Evolutionary conservation across 257 asterid species (phyloP).

Genomic region (Asclepias syriaca): DNA sequence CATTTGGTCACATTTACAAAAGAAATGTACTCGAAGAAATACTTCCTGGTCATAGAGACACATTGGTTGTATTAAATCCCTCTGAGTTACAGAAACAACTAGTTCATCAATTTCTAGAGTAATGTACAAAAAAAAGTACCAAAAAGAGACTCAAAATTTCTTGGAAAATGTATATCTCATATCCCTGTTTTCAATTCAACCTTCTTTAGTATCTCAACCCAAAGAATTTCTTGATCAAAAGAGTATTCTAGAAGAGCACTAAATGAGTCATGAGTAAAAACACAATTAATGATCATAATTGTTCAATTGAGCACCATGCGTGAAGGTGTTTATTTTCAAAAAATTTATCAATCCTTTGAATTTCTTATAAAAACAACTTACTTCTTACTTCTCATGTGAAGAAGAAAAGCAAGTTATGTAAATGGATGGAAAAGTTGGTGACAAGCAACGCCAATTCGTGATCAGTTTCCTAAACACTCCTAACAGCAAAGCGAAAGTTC

Average conservation of each 20-base stretch:
- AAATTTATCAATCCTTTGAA: constrained; percentile 41
- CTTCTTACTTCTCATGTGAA: constrained; percentile 36
- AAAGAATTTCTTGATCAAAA: constrained; percentile 22
- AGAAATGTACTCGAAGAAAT: constrained; percentile 45
- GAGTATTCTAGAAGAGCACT: constrained; percentile 16
- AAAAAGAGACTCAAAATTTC: not conserved
- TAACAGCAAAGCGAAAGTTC: constrained; percentile 40
- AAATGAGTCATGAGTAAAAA: constrained; percentile 40
- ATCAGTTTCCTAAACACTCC: constrained; percentile 47
- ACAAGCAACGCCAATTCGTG: constrained; percentile 40
- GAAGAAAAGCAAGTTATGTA: constrained; percentile 56
- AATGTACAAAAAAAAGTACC: not conserved
- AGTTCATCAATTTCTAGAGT: constrained; percentile 11
- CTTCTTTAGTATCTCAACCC: constrained; percentile 38
- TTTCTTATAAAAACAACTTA: constrained; percentile 37
- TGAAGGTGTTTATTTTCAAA: constrained; percentile 53
- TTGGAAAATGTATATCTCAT: constrained; percentile 35
- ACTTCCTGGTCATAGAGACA: constrained; percentile 60
- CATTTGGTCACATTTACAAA: constrained; percentile 57
- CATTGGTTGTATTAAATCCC: constrained; percentile 43
- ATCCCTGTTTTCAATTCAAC: constrained; percentile 62
- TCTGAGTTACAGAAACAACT: constrained; percentile 42
- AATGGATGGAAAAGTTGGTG: constrained; percentile 42
- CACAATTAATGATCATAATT: constrained; percentile 46
- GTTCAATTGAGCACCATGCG: constrained; percentile 27